Conservation (phyloP, 1,139 yeast genomes). For the Blastobotrys buckinghamii region DNA sequence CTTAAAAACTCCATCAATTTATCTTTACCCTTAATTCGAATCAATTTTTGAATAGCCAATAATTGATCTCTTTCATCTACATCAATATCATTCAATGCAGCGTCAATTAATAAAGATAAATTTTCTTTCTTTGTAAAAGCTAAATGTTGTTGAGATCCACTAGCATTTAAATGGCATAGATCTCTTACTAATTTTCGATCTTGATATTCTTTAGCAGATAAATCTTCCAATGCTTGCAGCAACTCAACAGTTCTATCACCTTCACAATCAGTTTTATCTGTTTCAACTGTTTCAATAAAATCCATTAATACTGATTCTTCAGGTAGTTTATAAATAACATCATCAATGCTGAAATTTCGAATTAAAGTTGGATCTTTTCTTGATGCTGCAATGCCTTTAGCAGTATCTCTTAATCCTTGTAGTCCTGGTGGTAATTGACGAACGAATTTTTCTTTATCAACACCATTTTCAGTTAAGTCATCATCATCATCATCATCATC, state of each 20-base stretch:
- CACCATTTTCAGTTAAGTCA: slow-evolving; percentile 31
- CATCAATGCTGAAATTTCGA: slow-evolving; percentile 40
- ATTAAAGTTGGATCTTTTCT: slow-evolving; percentile 29
- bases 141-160: slow-evolving; percentile 24
- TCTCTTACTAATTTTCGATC: slow-evolving; percentile 35
- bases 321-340: slow-evolving; percentile 58
- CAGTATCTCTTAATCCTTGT: slow-evolving; percentile 35
- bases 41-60: slow-evolving; percentile 50
- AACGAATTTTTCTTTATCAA: slow-evolving; percentile 22
- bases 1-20: slow-evolving; percentile 53
- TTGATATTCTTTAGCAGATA: slow-evolving; percentile 28
- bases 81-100: slow-evolving; percentile 26
- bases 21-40: slow-evolving; percentile 65
- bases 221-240: slow-evolving; percentile 31
- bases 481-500: slow-evolving; percentile 36
- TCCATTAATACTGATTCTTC: slow-evolving; percentile 72
- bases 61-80: slow-evolving; percentile 48
- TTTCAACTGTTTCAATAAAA: slow-evolving; percentile 46
- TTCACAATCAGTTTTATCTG: slow-evolving; percentile 17
- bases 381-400: slow-evolving; percentile 44
- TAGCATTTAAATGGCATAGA: slow-evolving; percentile 27
- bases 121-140: slow-evolving; percentile 27
- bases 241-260: slow-evolving; percentile 25
- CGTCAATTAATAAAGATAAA: slow-evolving; percentile 38
- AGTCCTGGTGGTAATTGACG: slow-evolving; percentile 42